Base-by-base conservation (phyloP, 306 rosid genomes). In the Carpinus fangiana region DNA sequence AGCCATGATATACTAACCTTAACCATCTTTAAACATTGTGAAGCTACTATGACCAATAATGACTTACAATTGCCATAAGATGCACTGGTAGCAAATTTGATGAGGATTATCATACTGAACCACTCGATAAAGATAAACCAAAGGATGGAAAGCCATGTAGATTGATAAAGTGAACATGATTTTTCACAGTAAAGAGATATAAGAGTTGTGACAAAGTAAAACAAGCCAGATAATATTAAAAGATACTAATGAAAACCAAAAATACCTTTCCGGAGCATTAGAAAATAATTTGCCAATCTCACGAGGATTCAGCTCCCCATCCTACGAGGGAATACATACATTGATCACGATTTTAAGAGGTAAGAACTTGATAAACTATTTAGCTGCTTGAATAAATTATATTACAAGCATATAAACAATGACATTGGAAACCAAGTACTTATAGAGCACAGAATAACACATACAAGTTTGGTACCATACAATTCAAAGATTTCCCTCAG, bases 221-320 rank as follows among this genome's bases (percentile, higher is more conserved):
- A 66, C 7, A 72, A 65, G 43, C 45, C n/a, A 0, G 26, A 66
- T 34, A 34, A 50, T 28, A 20, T 53, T 3, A 61, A 13, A 65
- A 48, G 45, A 75, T 21, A 11, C 52, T 51, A 20, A 79, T 23
- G 47, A 14, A 72, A 67, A 68, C 18, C 56, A 78, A 76, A 41
- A 72, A 74, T 88, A 95, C 99, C 98, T 88, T 79, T 92, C 97
- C 0, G 98, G 97, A 80, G 99, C 97, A 31, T 97, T 95, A 64
- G 99, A 95, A 90, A 95, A 95, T 74, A 95, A 74, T 80, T 95
- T 98, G 14, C 87, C 98, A 68, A 93, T 75, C 79, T 95, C 99
- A 46, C 90, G 98, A 67, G 99, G 89, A 72, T 86, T 84, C 55
- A 95, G 82, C 86, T 82, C 85, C 77, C 98, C 97, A 85, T 95